These are phyloP conservation scores for Allium fistulosum DNA, from an alignment of 106 monocot genomes.

Conservation along the genomic window DNA sequence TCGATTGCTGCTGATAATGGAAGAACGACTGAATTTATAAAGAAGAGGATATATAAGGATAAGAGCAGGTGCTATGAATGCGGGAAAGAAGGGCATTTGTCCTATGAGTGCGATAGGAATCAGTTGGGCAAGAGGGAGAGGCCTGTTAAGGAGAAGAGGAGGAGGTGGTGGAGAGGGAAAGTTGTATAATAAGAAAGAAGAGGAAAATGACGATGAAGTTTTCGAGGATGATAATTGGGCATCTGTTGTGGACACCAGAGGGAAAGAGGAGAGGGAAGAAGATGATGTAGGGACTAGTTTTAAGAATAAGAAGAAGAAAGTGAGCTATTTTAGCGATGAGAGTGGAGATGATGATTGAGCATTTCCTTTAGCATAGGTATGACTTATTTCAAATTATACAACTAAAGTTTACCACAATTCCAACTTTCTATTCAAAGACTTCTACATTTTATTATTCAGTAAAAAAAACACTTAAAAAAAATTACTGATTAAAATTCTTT, in stretches of 20 bases:
- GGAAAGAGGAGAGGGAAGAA: slow-evolving; percentile 48
- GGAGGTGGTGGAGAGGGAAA: slow-evolving; percentile 1
- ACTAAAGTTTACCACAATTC: too few relatives aligned
- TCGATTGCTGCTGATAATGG: slow-evolving; percentile 93
- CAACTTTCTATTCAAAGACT: too few relatives aligned
- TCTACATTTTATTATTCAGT: too few relatives aligned
- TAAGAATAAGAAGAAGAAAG: slow-evolving; percentile 40
- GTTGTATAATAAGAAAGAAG: not conserved
- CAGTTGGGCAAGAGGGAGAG: slow-evolving; percentile 78
- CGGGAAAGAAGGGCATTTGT: slow-evolving; percentile 86
- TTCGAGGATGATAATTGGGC: slow-evolving; percentile 87
- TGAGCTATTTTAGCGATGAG: slow-evolving; percentile 94
- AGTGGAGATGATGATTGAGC: slow-evolving; percentile 73
- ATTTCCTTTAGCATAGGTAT: not conserved
- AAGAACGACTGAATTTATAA: slow-evolving; percentile 83
- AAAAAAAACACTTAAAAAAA: too few relatives aligned
- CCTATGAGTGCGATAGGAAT: slow-evolving; percentile 83
- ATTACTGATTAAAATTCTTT: too few relatives aligned
- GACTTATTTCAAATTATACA: too few relatives aligned
- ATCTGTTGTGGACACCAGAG: slow-evolving; percentile 81
- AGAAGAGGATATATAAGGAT: slow-evolving; percentile 72
- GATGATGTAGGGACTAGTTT: slow-evolving; percentile 16
- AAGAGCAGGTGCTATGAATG: slow-evolving; percentile 97
- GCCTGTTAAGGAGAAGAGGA: slow-evolving; percentile 32
- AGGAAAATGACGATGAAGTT: slow-evolving; percentile 11